Evolutionary conservation across 768 basidiomycete species (phyloP), one percentile per base, ranked within the genome.

Genomic region (Tylopilus felleus): DNA sequence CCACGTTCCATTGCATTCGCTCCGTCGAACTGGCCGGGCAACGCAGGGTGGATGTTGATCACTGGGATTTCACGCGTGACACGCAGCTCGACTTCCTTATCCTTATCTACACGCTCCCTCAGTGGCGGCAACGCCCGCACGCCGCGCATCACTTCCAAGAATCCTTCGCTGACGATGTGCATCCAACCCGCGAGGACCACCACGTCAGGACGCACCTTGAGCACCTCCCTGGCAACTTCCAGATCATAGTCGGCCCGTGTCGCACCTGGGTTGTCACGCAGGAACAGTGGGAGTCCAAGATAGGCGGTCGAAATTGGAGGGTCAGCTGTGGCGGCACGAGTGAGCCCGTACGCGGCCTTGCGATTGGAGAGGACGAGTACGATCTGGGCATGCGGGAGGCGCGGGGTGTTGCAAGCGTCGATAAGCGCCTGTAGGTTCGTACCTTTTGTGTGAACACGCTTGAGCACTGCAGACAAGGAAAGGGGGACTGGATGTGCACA

Each of bases 161-260:
- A 98, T 0, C 74, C 75, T 49, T 90, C 86, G 53, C 86, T 84
- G 54, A 98, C 79, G 63, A 98, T 91, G 65, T 98, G 95, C 96
- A 99, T 98, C 92, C 93, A 99, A 0, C 97, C 97, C 0, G 96
- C 97, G n/a, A 98, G 78, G 8, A 98, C 90, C 45, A 98, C 81
- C 23, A 96, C 68, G 70, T 98, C 91, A 0, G 96, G 96, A 29
- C 74, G 71, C 19, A 75, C 80, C 23, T 71, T 66, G 6, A 88
- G 64, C 4, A 93, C 83, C 49, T 83, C 78, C 29, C 80, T 73
- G 8, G 91, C 92, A 1, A 95, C 80, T 65, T 91, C 89, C 3
- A 75, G 72, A 65, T 96, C 96, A 71, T 97, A 98, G 66, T 96
- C 90, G 43, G 80, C 74, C 19, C 96, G 77, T 5, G 90, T 88